Conservation (phyloP, 148 eudicot species). For the Cornus kousa region DNA sequence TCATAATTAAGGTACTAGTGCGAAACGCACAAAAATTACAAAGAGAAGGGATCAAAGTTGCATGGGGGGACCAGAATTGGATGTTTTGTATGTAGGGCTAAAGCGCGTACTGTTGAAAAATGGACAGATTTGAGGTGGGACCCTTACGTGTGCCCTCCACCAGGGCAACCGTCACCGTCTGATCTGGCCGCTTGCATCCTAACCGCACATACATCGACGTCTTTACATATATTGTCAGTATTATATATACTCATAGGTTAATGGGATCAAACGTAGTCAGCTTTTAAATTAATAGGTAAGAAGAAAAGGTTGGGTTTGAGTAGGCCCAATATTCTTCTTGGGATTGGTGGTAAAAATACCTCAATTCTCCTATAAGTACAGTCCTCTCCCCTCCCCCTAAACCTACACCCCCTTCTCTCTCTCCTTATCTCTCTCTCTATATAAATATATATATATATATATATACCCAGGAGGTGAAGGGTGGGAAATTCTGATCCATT, state of each 20-base stretch:
- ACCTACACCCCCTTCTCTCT: slow-evolving; percentile 24
- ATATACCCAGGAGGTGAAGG: slow-evolving; percentile 23
- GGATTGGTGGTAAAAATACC: slow-evolving; percentile 69
- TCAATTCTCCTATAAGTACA: slow-evolving; percentile 50
- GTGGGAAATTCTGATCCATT: not conserved
- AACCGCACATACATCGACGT: not conserved
- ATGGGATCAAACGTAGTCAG: not conserved
- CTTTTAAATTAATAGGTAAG: not conserved
- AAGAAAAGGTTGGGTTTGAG: slow-evolving; percentile 3
- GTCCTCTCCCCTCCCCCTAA: slow-evolving; percentile 22
- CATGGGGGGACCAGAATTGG: not conserved
- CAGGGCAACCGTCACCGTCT: slow-evolving; percentile 10
- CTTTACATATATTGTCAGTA: not conserved
- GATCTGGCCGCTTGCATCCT: slow-evolving; percentile 1
- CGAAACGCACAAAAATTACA: no score
- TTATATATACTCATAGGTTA: not conserved
- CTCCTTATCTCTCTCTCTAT: not conserved
- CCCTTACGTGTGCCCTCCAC: not conserved
- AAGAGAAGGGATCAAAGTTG: not conserved
- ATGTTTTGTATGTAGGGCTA: not conserved
- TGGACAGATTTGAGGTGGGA: slow-evolving; percentile 19
- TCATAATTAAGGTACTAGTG: no score
- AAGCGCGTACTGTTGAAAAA: slow-evolving; percentile 5
- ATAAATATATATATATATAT: not conserved
- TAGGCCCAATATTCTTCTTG: slow-evolving; percentile 69